Evolutionary conservation across 768 basidiomycete genomes (phyloP), one percentile per base, ranked within the genome.

Genomic region (Sistotremastrum niveocremeum): DNA sequence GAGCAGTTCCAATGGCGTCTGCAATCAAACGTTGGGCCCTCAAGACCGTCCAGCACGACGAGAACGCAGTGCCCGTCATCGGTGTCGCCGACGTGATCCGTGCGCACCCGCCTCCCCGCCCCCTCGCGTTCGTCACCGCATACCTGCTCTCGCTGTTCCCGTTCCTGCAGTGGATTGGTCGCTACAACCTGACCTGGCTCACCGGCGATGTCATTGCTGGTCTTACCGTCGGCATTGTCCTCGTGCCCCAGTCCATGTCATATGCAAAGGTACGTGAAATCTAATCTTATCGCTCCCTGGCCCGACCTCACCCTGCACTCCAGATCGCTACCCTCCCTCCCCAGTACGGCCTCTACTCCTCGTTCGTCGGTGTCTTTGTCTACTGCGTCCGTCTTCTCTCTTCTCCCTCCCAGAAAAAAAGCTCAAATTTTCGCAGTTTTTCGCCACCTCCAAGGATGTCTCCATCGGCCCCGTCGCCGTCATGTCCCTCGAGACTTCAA

Each of bases 391-490:
- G 79, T 62, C 6, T 41, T 36, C 44, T 36, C 9, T 30, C 3
- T 32, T 32, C 31, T n/a, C 34, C 12, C 37, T 39, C 34, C 10
- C 35, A 37, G 28, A 31, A 31, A 28, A 12, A 48, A 5, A 3
- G 37, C 32, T 47, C 32, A 35, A 8, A 7, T 37, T 29, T 33
- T 28, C 34, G 6, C 52, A 88, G 83, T 76, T 95, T 65, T 97
- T 98, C 58, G 94, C 91, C 28, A 98, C 95, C 0, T 88, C 88
- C 31, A 97, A 97, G 63, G 95, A 99, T 69, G 87, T 99, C 37
- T 93, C 90, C n/a, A 98, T 99, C 54, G 95, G 95, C 42, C 95
- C 95, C 2, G 94, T 98, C 54, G 94, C 95, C 6, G 94, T 99
- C 59, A 95, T 99, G 91, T 93, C 89, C 2, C 73, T 95, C 43